Evolutionary conservation across 495 filamentous ascomycete genomes (phyloP), one percentile per base, ranked within the genome.

Genomic region (Aspergillus steynii): DNA sequence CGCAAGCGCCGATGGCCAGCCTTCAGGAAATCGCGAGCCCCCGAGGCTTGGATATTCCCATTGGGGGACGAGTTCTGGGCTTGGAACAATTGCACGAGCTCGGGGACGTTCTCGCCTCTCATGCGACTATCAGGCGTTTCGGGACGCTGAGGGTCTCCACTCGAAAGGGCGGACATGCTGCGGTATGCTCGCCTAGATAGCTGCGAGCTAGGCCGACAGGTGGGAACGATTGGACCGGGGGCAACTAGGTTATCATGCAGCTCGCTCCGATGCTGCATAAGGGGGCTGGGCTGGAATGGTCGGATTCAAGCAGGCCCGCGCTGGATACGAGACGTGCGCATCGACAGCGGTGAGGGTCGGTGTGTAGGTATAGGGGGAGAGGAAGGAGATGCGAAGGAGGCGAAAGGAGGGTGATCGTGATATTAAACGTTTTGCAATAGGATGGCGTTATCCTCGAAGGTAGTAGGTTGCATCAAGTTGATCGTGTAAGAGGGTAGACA

Each of bases 141-240:
- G 20, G 68, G 57, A 45, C 68, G 6, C 8, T 49, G 56, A 29
- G 50, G 34, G 27, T 65, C 61, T 15, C 61, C 64, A 50, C 65
- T 55, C 2, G 68, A 50, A 25, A 71, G 55, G 25, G 71, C 58
- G 14, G 74, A 65, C 72, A 77, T 77, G 55, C 62, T 74, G 67
- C 56, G 63, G 4, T 65, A 47, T 51, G 60, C 65, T 47, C 69
- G 71, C 62, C 70, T 74, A 50, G 64, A 61, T 20, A 60, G 56
- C 42, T 65, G 68, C 8, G 68, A 68, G 67, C 67, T 67, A 48
- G 67, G 69, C 56, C 77, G 75, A 61, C 68, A 72, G 26, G 74
- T 80, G 54, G 74, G 74, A 45, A 80, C 74, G 42, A 75, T 69
- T 53, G 77, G 77, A 63, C 73, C 73, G n/a, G 76, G 76, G 61